Conservation (phyloP, 73 alveolate genomes). For the Paramecium biaurelia region DNA sequence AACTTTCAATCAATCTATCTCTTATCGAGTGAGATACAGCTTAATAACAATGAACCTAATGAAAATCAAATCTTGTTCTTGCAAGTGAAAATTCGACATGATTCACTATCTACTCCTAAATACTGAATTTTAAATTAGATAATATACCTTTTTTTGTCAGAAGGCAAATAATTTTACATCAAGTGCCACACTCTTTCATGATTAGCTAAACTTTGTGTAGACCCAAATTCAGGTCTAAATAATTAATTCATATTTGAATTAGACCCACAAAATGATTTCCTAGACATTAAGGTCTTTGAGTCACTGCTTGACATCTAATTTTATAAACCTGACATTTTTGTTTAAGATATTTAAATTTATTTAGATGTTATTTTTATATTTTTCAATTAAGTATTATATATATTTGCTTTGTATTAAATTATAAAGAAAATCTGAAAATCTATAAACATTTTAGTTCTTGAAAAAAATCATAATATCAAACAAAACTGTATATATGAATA, state of each 20-base stretch:
- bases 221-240: slow-evolving; percentile 44
- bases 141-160: slow-evolving; percentile 35
- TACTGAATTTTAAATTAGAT: slow-evolving; percentile 45
- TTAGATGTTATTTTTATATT: no score
- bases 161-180: slow-evolving; percentile 23
- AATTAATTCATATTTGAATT: slow-evolving; percentile 28
- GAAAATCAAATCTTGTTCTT: slow-evolving; percentile 65
- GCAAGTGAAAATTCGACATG: slow-evolving; percentile 65
- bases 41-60: slow-evolving; percentile 57
- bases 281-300: neutral
- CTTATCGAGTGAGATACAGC: slow-evolving; percentile 90
- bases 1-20: slow-evolving; percentile 94
- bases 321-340: neutral
- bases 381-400: no score
- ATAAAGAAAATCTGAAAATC: no score
- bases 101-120: slow-evolving; percentile 54
- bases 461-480: no score
- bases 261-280: slow-evolving; percentile 49
- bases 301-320: neutral
- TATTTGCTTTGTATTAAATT: no score
- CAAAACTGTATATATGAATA: no score
- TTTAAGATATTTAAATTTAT: neutral
- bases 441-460: no score
- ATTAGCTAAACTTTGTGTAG: slow-evolving; percentile 37
- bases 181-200: slow-evolving; percentile 23